Percentiles rank a stretch among this genome's conserved stretches.
These are phyloP conservation scores for Clarireedia hainanense DNA, from an alignment of 2,329 filamentous ascomycete genomes.

Conservation along the genomic window DNA sequence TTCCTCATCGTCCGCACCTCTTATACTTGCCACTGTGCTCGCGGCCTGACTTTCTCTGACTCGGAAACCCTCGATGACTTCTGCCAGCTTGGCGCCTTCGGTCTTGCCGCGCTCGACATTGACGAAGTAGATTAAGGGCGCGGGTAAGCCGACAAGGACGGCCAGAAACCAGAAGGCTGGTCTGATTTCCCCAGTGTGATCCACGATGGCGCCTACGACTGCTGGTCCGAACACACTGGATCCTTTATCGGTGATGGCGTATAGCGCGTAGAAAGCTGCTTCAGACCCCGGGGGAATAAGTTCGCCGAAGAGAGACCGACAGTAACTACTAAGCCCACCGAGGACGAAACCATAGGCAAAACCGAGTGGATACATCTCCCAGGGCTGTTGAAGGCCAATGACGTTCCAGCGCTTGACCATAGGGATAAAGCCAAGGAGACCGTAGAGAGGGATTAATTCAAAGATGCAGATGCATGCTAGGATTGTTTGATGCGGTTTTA, in stretches of 20 bases:
- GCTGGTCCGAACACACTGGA: conserved; percentile 89
- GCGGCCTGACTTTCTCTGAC: conserved; percentile 4
- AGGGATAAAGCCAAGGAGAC: conserved; percentile 79
- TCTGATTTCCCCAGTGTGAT: conserved; percentile 68
- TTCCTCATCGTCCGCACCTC: not conserved
- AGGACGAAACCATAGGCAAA: conserved; percentile 89
- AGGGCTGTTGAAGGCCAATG: conserved; percentile 77
- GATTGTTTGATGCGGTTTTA: conserved; percentile 79
- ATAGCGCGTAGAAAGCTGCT: conserved; percentile 77
- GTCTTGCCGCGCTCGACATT: conserved; percentile 70
- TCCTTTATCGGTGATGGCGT: conserved; percentile 96
- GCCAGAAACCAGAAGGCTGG: conserved; percentile 90
- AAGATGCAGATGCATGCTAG: conserved; percentile 82
- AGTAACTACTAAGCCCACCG: conserved; percentile 87
- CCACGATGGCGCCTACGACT: conserved; percentile 87
- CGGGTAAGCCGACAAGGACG: conserved; percentile 68
- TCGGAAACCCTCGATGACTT: conserved; percentile 11
- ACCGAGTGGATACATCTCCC: conserved; percentile 93
- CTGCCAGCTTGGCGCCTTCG: conserved; percentile 58
- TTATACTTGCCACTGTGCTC: not conserved
- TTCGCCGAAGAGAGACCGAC: conserved; percentile 82
- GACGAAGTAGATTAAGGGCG: conserved; percentile 76
- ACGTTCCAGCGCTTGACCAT: conserved; percentile 66
- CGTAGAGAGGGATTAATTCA: conserved; percentile 87
- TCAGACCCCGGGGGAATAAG: conserved; percentile 89